Evolutionary conservation across 1,284 basidiomycete genomes (phyloP).

Genomic region (Ustilago xerochloae): DNA sequence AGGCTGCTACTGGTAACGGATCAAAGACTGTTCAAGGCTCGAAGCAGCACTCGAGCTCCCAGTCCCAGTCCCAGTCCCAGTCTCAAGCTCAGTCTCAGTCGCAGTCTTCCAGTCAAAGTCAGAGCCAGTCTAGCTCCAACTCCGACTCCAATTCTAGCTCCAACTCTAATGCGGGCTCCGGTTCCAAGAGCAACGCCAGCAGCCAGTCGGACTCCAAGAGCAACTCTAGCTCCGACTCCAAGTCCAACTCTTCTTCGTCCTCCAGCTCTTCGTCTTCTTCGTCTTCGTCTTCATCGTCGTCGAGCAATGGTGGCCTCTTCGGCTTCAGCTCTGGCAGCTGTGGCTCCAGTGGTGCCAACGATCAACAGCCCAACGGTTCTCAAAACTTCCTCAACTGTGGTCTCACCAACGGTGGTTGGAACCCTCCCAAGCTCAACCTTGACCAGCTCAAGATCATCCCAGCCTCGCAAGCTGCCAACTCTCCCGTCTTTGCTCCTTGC

Average conservation of each 20-base stretch:
- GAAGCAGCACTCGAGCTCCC: constrained; percentile 24
- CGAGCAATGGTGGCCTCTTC: constrained; percentile 35
- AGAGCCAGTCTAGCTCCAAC: constrained; percentile 4
- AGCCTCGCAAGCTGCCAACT: constrained; percentile 30
- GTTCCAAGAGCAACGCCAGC: constrained; percentile 11
- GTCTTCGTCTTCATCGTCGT: constrained; percentile 17
- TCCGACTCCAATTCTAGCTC: constrained; percentile 7
- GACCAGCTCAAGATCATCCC: constrained; percentile 50
- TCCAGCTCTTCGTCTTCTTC: constrained; percentile 18
- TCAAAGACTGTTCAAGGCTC: constrained; percentile 4
- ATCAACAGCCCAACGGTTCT: constrained; percentile 51
- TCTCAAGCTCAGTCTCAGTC: constrained; percentile 9
- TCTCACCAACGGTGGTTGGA: constrained; percentile 47
- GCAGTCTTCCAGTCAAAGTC: constrained; percentile 1
- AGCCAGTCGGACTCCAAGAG: constrained; percentile 10
- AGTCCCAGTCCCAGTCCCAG: constrained; percentile 11
- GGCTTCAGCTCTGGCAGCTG: constrained; percentile 31
- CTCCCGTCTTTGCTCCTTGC: constrained; percentile 52
- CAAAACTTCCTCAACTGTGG: constrained; percentile 60
- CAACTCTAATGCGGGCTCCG: not conserved
- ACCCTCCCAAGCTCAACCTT: constrained; percentile 47
- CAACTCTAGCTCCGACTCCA: constrained; percentile 1
- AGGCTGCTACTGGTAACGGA: constrained; percentile 21
- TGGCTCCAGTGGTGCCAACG: constrained; percentile 36
- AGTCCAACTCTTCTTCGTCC: too few relatives aligned